Evolutionary conservation across 352 stramenopile species (phyloP).

Genomic region (Globisporangium emineosum): DNA sequence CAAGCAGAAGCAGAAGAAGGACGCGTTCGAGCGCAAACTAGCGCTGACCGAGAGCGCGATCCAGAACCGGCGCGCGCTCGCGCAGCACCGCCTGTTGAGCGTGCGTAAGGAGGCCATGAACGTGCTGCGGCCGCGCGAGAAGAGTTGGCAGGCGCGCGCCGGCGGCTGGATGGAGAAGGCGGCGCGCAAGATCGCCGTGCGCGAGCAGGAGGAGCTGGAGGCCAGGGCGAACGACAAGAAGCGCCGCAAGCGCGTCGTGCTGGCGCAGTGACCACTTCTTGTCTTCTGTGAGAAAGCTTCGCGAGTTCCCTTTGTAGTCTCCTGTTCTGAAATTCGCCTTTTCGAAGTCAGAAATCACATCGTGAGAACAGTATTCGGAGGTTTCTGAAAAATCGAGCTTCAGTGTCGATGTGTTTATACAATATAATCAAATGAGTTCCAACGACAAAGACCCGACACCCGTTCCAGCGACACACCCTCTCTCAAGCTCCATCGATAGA

Average conservation of each 20-base stretch:
- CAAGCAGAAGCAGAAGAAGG: conserved; percentile 64
- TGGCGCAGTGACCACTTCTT: conserved; percentile 21
- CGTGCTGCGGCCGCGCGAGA: conserved; percentile 67
- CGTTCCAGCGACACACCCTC: no score
- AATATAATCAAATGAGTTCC: no score
- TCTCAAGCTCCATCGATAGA: no score
- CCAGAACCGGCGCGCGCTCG: conserved; percentile 62
- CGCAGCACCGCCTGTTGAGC: conserved; percentile 68
- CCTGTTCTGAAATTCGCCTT: no score
- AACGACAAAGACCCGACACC: no score
- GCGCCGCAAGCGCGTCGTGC: conserved; percentile 56
- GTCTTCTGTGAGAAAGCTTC: background rate
- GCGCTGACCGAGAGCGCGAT: conserved; percentile 67
- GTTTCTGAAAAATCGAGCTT: no score
- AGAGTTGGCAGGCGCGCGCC: conserved; percentile 75
- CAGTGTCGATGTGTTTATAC: no score
- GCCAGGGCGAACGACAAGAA: conserved; percentile 72
- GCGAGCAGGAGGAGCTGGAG: conserved; percentile 87
- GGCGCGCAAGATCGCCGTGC: conserved; percentile 86
- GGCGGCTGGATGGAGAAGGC: conserved; percentile 86
- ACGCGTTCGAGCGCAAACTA: conserved; percentile 78
- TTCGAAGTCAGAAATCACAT: no score
- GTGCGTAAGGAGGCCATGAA: conserved; percentile 79
- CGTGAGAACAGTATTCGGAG: no score
- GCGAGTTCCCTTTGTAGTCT: no score